Evolutionary conservation across 345 rosid species (phyloP), one percentile per base, ranked within the genome.

Genomic region (Mallotus nudiflorus): DNA sequence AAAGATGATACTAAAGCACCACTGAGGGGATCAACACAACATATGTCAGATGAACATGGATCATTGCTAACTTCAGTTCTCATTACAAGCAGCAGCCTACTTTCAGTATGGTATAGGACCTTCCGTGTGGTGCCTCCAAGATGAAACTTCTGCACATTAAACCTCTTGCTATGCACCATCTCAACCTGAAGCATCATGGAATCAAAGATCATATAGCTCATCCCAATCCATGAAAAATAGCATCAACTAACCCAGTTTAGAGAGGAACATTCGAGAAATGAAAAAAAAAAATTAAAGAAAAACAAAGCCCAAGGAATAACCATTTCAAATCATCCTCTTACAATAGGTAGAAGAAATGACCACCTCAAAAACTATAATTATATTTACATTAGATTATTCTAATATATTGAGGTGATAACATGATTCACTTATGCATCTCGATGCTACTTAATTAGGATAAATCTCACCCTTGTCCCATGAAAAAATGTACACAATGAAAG

Each of bases 61-160:
- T 82, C 88, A 54, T 75, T 44, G 77, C 75, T 78, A 70, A 90
- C 75, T 58, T 92, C 96, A 69, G 96, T 95, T 87, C 99, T 90
- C 99, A 95, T 84, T 79, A 92, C 94, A 81, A 92, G 60, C 73
- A 92, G 72, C 72, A 92, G 84, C 83, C 79, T 86, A 85, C 97
- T 95, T 75, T 92, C 97, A 73, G 72, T 80, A 73, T 95, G 99
- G 85, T 92, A 95, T 51, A 92, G 76, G 77, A 95, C 91, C 90
- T 89, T 92, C 69, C 96, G 85, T 15, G 89, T 97, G 58, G 97
- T 95, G 75, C 99, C 99, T 75, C 87, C 99, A 82, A 95, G 86
- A 79, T 86, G 88, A 87, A 92, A 87, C 82, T 92, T 95, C 82
- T 88, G 99, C 58, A 85, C 96, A 76, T 92, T 95, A 58, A 92